Percentiles rank a stretch among this genome's conserved stretches.
Conservation (phyloP, 345 rosid genomes). For the Zanthoxylum bungeanum region DNA sequence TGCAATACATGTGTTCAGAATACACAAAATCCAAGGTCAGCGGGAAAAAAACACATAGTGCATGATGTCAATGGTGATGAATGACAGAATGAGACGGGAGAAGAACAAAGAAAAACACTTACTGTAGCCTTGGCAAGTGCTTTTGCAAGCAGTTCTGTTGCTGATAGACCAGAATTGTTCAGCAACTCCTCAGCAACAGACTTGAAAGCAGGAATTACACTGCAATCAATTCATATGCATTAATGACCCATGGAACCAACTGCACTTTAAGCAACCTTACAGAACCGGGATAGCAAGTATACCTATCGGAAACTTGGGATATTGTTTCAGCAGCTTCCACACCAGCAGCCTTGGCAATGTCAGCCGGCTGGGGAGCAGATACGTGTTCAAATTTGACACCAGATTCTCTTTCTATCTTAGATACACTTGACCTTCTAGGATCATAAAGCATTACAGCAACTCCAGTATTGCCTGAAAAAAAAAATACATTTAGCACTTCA, state of each 20-base stretch:
- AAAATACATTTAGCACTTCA: slow-evolving; percentile 9
- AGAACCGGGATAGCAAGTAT: slow-evolving; percentile 5
- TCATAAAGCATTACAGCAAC: slow-evolving; percentile 96
- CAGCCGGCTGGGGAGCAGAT: slow-evolving; percentile 76
- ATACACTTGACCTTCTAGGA: slow-evolving; percentile 66
- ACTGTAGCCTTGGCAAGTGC: slow-evolving; percentile 95
- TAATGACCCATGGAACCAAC: slow-evolving; percentile 1
- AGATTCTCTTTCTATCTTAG: slow-evolving; percentile 77
- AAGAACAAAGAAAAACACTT: slow-evolving; percentile 23
- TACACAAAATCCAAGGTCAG: neutral
- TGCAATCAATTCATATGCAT: slow-evolving; percentile 29
- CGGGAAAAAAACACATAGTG: neutral
- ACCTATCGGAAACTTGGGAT: slow-evolving; percentile 87
- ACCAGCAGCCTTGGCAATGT: slow-evolving; percentile 84
- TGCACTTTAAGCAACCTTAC: neutral
- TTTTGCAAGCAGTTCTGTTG: slow-evolving; percentile 80
- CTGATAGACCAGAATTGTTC: slow-evolving; percentile 69
- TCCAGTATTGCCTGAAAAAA: slow-evolving; percentile 73
- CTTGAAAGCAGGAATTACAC: slow-evolving; percentile 88
- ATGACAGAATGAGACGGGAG: neutral
- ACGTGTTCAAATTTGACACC: slow-evolving; percentile 90
- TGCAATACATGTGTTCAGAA: neutral
- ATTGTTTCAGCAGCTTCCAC: slow-evolving; percentile 70
- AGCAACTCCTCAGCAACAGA: slow-evolving; percentile 74
- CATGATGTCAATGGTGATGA: neutral